A percentile compares a stretch with the other conserved stretches of the same genome.
These are phyloP conservation scores for Gentiana straminea DNA, from an alignment of 257 asterid species.

Conservation along the genomic window DNA sequence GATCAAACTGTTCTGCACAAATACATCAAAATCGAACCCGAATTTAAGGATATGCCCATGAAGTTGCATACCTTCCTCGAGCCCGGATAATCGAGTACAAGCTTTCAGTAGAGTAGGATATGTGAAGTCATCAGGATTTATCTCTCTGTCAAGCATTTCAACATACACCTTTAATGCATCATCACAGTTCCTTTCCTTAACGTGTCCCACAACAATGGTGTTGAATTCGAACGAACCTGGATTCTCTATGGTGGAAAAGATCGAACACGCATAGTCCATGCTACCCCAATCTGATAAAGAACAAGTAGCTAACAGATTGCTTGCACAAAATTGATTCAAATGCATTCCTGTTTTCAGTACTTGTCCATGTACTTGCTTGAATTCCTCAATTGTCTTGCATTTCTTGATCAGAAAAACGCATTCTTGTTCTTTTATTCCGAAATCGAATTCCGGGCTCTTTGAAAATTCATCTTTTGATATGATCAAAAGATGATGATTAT, in stretches of 20 bases:
- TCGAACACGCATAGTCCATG: constrained; percentile 73
- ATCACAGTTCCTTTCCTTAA: constrained; percentile 32
- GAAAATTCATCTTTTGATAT: constrained; percentile 21
- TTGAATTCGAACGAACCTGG: constrained; percentile 62
- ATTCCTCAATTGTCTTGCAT: constrained; percentile 38
- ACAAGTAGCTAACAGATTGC: constrained; percentile 66
- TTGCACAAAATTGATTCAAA: constrained; percentile 44
- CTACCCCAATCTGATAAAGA: constrained; percentile 82
- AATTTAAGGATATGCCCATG: constrained; percentile 56
- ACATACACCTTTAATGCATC: constrained; percentile 36
- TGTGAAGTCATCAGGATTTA: constrained; percentile 54
- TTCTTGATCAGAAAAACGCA: constrained; percentile 43
- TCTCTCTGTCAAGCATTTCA: constrained; percentile 50
- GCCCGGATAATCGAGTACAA: constrained; percentile 28
- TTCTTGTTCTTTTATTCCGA: constrained; percentile 45
- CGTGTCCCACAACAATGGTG: constrained; percentile 52
- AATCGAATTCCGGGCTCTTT: constrained; percentile 29
- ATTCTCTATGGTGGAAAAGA: constrained; percentile 39
- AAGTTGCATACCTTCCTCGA: constrained; percentile 45
- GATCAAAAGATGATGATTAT: constrained; percentile 29
- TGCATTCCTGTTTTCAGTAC: constrained; percentile 54
- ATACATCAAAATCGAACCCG: constrained; percentile 49
- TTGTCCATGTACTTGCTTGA: constrained; percentile 62
- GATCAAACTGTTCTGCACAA: constrained; percentile 64
- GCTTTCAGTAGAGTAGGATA: constrained; percentile 60